A percentile compares a stretch with the other conserved stretches of the same genome.
Conservation (phyloP, 129 eudicot species). For the Mikania micrantha region DNA sequence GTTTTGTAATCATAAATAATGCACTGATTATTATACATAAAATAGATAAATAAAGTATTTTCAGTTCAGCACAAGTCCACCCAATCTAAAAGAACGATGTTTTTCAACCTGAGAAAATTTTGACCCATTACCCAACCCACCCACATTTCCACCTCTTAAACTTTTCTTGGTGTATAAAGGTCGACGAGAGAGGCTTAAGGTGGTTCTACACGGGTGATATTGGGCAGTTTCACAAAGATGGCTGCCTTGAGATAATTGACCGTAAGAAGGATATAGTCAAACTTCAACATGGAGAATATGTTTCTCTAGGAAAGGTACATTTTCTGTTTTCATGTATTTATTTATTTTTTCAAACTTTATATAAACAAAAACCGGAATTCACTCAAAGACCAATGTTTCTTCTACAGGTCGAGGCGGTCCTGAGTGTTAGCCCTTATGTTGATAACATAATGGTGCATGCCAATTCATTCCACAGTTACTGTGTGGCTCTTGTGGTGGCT, state of each 20-base stretch:
- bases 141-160: neutral
- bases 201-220: constrained; percentile 97
- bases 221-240: constrained; percentile 82
- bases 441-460: constrained; percentile 83
- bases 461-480: constrained; percentile 77
- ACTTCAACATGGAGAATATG: constrained; percentile 98
- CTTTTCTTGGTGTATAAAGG: constrained; percentile 36
- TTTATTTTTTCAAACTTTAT: neutral
- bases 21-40: neutral
- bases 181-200: constrained; percentile 85
- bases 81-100: neutral
- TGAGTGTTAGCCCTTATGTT: constrained; percentile 60
- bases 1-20: neutral
- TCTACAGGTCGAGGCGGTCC: constrained; percentile 76
- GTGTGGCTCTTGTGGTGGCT: constrained; percentile 94
- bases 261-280: constrained; percentile 93
- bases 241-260: constrained; percentile 93
- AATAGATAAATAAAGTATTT: neutral
- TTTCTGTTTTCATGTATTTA: neutral
- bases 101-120: neutral
- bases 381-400: constrained; percentile 4
- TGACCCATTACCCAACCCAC: neutral
- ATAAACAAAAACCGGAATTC: neutral
- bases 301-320: constrained; percentile 84
- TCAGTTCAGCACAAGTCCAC: neutral